These are phyloP conservation scores for Monilinia laxa DNA, from an alignment of 2,329 filamentous ascomycete species.

Conservation along the genomic window DNA sequence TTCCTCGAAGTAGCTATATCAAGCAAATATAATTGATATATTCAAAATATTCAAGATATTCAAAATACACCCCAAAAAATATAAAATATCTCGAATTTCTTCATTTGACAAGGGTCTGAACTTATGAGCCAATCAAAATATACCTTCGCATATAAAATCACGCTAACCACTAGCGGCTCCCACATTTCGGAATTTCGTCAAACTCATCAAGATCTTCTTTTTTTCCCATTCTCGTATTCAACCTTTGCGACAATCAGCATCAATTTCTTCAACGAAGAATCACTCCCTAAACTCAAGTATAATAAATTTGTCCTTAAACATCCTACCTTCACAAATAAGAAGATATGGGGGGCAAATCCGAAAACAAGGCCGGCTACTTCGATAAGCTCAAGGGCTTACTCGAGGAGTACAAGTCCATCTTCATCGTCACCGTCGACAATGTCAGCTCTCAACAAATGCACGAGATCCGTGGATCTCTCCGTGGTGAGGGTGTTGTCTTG, in stretches of 20 bases:
- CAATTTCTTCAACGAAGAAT: constrained; percentile 24
- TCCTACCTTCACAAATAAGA: constrained; percentile 93
- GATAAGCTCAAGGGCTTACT: constrained; percentile 98
- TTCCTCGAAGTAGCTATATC: background rate
- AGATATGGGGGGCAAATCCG: constrained; percentile 98
- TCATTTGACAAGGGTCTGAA: background rate
- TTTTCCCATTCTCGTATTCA: background rate
- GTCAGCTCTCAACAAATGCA: constrained; percentile 99
- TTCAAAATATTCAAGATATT: background rate
- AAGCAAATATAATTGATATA: background rate
- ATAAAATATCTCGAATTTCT: constrained; percentile 14
- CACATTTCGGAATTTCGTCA: constrained; percentile 23
- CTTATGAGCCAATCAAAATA: constrained; percentile 9
- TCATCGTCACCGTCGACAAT: constrained; percentile 99
- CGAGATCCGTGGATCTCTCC: constrained; percentile 94
- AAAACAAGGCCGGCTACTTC: constrained; percentile 96
- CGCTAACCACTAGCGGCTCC: constrained; percentile 21
- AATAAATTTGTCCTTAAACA: constrained; percentile 79
- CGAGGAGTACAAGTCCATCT: constrained; percentile 95
- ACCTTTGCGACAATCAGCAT: constrained; percentile 19
- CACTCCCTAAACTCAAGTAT: constrained; percentile 30
- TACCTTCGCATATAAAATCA: background rate
- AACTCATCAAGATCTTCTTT: constrained; percentile 19
- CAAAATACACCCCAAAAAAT: background rate
- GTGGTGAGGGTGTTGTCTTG: constrained; percentile 88